Evolutionary conservation across 2,329 filamentous ascomycete species (phyloP), one percentile per base, ranked within the genome.

Genomic region (Colletotrichum sp.): DNA sequence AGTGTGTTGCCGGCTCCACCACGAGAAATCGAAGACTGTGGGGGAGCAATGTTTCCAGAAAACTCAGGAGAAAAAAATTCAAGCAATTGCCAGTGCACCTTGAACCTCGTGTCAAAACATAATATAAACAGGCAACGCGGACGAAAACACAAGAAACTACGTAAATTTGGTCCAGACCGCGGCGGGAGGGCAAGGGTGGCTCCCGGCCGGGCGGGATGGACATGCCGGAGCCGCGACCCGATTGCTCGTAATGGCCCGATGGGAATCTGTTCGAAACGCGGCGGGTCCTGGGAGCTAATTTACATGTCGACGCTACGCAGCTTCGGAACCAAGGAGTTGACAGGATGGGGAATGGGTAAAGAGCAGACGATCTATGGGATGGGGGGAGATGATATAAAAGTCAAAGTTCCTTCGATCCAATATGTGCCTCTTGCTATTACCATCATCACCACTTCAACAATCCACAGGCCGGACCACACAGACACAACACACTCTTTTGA

Each of bases 191-290:
- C 36, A n/a, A 26, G 69, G 39, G 32, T 72, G 62, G 8, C 5
- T 63, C 30, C 30, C 69, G 36, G 28, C 69, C 30, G 55, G 24
- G 36, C 69, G 69, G 69, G 55, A 55, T 44, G 16, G n/a, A 52
- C 15, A 59, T 69, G 73, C 64, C 64, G 74, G 32, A 10, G 39
- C 44, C n/a, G 52, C 18, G 12, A 28, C 57, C 49, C 32, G 57
- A 34, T 32, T 21, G 26, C 64, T 69, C 57, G 49, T 59, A 57
- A 63, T 69, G 62, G 34, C 62, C 32, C 34, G 34, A 64, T 32
- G 39, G 21, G 30, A 55, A 62, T 76, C n/a, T 76, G 55, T 76
- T 73, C 70, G 74, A 76, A 76, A 76, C 70, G 34, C 52, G 39
- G 28, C 30, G 18, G 67, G 74, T 44, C 74, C 70, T 65, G 67